Percentiles rank a stretch among this genome's conserved stretches.
phyloP scores from a whole-genome alignment of 768 basidiomycete species.

The Lactifluus volemus region DNA sequence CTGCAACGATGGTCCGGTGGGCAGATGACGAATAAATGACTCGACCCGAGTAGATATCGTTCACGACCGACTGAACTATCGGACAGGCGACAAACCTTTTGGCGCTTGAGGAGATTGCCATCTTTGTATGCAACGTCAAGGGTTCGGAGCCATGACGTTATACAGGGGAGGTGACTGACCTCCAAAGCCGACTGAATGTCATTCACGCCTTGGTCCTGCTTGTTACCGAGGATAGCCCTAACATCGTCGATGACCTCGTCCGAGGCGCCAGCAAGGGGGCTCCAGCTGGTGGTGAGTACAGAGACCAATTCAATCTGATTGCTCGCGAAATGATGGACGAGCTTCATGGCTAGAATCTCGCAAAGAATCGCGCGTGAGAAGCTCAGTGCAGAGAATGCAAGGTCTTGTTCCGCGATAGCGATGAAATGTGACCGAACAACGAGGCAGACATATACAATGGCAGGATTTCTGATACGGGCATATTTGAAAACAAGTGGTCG shows the following conservation, averaged over 20 bases:
- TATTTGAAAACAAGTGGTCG: slow-evolving; percentile 74
- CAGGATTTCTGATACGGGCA: slow-evolving; percentile 66
- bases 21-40: slow-evolving; percentile 50
- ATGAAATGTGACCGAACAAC: slow-evolving; percentile 76
- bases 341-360: slow-evolving; percentile 85
- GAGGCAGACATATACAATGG: slow-evolving; percentile 67
- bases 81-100: slow-evolving; percentile 80
- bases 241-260: slow-evolving; percentile 59
- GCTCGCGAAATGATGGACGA: slow-evolving; percentile 64
- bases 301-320: slow-evolving; percentile 71
- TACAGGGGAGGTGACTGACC: slow-evolving; percentile 36
- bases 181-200: slow-evolving; percentile 79
- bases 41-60: slow-evolving; percentile 78
- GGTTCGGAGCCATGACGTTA: neutral
- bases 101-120: slow-evolving; percentile 80
- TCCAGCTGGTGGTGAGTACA: slow-evolving; percentile 77
- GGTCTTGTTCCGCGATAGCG: slow-evolving; percentile 53
- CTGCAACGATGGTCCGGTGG: slow-evolving; percentile 71
- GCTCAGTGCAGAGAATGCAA: slow-evolving; percentile 73
- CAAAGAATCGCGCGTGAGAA: slow-evolving; percentile 66
- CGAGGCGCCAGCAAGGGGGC: slow-evolving; percentile 72
- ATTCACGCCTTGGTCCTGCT: slow-evolving; percentile 49
- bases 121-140: slow-evolving; percentile 40
- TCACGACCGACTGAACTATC: slow-evolving; percentile 78
- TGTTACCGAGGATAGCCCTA: slow-evolving; percentile 43